phyloP scores from a whole-genome alignment of 768 basidiomycete species.

The Mycena capillaripes region DNA sequence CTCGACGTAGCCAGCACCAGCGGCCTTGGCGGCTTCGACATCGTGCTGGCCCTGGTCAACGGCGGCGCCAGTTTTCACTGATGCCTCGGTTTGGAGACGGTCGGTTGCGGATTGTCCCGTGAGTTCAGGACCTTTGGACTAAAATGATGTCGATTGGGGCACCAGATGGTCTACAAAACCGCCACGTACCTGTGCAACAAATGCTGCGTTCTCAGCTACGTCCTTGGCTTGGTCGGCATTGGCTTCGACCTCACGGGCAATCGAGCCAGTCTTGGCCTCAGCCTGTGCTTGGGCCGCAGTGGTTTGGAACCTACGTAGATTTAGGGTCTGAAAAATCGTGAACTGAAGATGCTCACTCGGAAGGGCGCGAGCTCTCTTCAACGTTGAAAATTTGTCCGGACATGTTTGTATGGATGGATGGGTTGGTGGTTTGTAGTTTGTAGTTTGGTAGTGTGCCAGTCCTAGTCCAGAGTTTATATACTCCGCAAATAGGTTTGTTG shows the following conservation, averaged over 20 bases:
- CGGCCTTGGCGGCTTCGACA: conserved; percentile 60
- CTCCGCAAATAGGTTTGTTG: not conserved
- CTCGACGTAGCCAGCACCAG: conserved; percentile 64
- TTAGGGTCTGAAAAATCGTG: not conserved
- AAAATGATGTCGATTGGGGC: no score
- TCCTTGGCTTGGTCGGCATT: conserved; percentile 61
- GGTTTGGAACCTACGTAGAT: conserved; percentile 56
- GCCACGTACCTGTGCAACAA: conserved; percentile 53
- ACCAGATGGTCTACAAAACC: no score
- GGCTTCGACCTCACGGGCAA: conserved; percentile 58
- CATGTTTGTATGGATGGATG: conserved; percentile 37
- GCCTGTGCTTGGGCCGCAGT: conserved; percentile 68
- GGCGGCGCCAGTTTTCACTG: conserved; percentile 63
- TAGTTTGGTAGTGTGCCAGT: not conserved
- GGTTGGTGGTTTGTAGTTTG: conserved; percentile 6
- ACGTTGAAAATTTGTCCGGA: conserved; percentile 56
- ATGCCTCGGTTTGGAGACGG: conserved; percentile 51
- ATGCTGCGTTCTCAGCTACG: conserved; percentile 67
- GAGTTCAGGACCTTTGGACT: conserved; percentile 48
- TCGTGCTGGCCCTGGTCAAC: conserved; percentile 69
- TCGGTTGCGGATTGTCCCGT: conserved; percentile 52
- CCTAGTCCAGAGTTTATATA: conserved; percentile 7
- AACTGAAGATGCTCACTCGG: conserved; percentile 44
- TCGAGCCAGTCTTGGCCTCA: conserved; percentile 57
- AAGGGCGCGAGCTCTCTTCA: conserved; percentile 46